These are phyloP conservation scores for Mycosphaerelloides madeirae DNA, from an alignment of 2,329 filamentous ascomycete species.

Conservation along the genomic window DNA sequence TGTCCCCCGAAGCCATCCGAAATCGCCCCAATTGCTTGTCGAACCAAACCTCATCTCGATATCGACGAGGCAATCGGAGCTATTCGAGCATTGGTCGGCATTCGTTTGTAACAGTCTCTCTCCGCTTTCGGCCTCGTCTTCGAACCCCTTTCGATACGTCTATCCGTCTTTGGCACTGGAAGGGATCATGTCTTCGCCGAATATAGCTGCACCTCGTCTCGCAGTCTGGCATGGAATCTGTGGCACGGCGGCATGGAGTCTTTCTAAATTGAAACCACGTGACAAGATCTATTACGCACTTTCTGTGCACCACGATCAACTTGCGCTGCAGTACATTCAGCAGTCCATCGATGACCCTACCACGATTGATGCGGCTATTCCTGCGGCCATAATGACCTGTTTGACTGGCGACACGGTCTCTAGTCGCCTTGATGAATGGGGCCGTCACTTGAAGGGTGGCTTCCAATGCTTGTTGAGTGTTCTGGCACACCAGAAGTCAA, in stretches of 20 bases:
- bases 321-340: conserved; percentile 7
- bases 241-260: conserved; percentile 8
- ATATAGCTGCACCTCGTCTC: conserved; percentile 2
- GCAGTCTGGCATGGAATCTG: conserved; percentile 9
- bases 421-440: conserved; percentile 3
- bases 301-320: conserved; percentile 6
- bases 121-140: not conserved
- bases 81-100: conserved; percentile 7
- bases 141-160: conserved; percentile 5
- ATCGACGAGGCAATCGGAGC: not conserved
- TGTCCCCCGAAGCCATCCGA: not conserved
- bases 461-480: conserved; percentile 7
- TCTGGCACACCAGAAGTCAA: conserved; percentile 1
- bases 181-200: conserved; percentile 2
- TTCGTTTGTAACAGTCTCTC: conserved; percentile 5
- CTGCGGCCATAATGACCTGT: conserved; percentile 9
- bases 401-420: conserved; percentile 5
- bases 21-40: not conserved
- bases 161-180: conserved; percentile 7
- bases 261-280: conserved; percentile 3
- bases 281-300: conserved; percentile 2
- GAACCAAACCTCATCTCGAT: not conserved
- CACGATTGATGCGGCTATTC: conserved; percentile 3
- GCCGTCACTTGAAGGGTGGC: conserved; percentile 3
- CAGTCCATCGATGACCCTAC: conserved; percentile 4